Conservation (phyloP, 2,329 filamentous ascomycete genomes). For the Diaporthe ampelina region DNA sequence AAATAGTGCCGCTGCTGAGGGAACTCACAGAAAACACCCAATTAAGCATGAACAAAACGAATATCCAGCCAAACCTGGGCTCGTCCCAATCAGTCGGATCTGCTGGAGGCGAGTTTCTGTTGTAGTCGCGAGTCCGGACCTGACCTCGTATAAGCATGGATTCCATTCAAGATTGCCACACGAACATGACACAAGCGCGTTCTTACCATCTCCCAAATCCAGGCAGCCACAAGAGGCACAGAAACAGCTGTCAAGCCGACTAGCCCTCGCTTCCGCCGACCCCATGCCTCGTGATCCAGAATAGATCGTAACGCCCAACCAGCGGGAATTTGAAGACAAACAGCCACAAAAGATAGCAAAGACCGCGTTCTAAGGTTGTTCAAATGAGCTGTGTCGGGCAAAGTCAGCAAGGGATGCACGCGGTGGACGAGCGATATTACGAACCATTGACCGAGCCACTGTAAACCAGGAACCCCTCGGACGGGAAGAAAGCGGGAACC, state of each 20-base stretch:
- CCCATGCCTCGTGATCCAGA: constrained; percentile 40
- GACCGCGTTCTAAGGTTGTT: constrained; percentile 31
- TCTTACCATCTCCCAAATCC: constrained; percentile 49
- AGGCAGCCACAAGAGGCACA: constrained; percentile 46
- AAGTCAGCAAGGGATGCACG: neutral
- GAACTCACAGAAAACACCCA: constrained; percentile 19
- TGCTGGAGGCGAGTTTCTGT: neutral
- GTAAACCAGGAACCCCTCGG: constrained; percentile 51
- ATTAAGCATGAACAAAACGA: constrained; percentile 17
- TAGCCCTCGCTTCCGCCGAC: constrained; percentile 41
- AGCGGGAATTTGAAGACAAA: constrained; percentile 50
- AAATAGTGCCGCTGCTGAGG: fast-evolving
- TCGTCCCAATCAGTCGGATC: constrained; percentile 22
- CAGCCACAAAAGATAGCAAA: constrained; percentile 50
- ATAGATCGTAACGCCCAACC: constrained; percentile 46
- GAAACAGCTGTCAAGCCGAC: constrained; percentile 46
- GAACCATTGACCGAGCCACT: constrained; percentile 50
- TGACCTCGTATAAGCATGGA: neutral
- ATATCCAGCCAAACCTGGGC: constrained; percentile 17
- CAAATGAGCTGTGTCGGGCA: neutral
- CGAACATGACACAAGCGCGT: too few species aligned
- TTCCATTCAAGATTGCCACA: neutral
- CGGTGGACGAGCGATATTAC: neutral
- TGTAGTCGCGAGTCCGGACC: neutral
- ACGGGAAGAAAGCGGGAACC: constrained; percentile 45